Conservation (phyloP, 2,329 filamentous ascomycete genomes). For the Trichoderma polysporum region DNA sequence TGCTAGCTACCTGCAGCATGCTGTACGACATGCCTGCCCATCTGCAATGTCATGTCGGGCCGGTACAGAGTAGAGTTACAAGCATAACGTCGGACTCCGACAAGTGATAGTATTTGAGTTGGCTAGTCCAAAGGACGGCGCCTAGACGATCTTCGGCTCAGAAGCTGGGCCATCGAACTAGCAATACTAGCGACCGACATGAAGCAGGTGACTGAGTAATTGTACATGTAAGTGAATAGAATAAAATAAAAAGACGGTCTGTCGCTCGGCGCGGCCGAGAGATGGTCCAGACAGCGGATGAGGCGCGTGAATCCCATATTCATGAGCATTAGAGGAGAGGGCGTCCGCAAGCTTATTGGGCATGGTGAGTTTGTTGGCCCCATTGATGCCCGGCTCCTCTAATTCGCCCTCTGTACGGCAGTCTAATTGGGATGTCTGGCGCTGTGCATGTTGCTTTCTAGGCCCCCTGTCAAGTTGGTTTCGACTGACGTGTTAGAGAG, state of each 20-base stretch:
- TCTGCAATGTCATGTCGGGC: constrained; percentile 17
- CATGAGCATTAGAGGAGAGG: neutral
- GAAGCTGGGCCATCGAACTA: neutral
- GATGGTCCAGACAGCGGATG: neutral
- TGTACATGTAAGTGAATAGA: neutral
- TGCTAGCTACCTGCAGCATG: constrained; percentile 12
- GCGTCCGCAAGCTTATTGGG: constrained; percentile 1
- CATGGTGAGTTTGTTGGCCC: constrained; percentile 9
- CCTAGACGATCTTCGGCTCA: constrained; percentile 1
- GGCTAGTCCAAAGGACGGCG: neutral
- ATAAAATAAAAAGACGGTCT: constrained; percentile 12
- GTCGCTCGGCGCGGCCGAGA: constrained; percentile 13
- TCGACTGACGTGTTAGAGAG: constrained; percentile 2
- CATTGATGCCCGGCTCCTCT: constrained; percentile 6
- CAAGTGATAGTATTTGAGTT: neutral
- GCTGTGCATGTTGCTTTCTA: neutral
- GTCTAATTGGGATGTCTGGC: neutral
- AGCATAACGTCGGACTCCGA: neutral
- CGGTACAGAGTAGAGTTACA: constrained; percentile 5
- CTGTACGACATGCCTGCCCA: constrained; percentile 13
- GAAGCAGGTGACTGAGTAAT: neutral
- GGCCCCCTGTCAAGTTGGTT: neutral
- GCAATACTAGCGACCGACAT: neutral
- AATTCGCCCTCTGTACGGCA: neutral
- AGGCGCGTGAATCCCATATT: neutral